phyloP scores from a whole-genome alignment of 768 basidiomycete species.

The Coprinellus aureogranulatus region DNA sequence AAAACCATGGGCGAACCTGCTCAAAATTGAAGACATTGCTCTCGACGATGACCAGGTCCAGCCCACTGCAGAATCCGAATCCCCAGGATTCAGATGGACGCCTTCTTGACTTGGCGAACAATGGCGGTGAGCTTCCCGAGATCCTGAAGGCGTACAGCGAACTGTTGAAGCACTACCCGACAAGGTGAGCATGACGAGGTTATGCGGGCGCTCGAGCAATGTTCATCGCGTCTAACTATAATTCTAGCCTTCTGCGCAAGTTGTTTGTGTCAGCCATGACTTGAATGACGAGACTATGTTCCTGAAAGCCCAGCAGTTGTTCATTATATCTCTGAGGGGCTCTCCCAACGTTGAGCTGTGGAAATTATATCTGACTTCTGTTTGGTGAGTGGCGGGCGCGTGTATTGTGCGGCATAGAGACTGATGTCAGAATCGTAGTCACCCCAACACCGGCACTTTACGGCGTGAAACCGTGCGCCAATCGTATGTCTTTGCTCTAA shows the following conservation, averaged over 20 bases:
- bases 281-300: constrained; percentile 62
- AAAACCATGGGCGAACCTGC: background rate
- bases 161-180: constrained; percentile 83
- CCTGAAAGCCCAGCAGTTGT: constrained; percentile 80
- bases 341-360: constrained; percentile 89
- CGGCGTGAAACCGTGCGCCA: constrained; percentile 78
- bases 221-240: background rate
- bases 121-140: constrained; percentile 71
- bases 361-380: constrained; percentile 91
- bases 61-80: constrained; percentile 38
- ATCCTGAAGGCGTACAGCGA: constrained; percentile 81
- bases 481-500: constrained; percentile 91
- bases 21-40: constrained; percentile 2
- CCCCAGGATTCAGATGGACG: constrained; percentile 74
- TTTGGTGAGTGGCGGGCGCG: constrained; percentile 57
- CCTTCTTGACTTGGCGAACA: constrained; percentile 74
- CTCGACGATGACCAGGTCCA: constrained; percentile 28
- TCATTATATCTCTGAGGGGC: constrained; percentile 79
- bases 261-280: constrained; percentile 79
- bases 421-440: constrained; percentile 37
- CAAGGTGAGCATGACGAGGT: constrained; percentile 56
- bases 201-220: background rate
- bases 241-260: constrained; percentile 73
- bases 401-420: constrained; percentile 16
- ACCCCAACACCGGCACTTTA: constrained; percentile 60